Conservation (phyloP, 352 stramenopile genomes). For the Aphanomyces stellatus region DNA sequence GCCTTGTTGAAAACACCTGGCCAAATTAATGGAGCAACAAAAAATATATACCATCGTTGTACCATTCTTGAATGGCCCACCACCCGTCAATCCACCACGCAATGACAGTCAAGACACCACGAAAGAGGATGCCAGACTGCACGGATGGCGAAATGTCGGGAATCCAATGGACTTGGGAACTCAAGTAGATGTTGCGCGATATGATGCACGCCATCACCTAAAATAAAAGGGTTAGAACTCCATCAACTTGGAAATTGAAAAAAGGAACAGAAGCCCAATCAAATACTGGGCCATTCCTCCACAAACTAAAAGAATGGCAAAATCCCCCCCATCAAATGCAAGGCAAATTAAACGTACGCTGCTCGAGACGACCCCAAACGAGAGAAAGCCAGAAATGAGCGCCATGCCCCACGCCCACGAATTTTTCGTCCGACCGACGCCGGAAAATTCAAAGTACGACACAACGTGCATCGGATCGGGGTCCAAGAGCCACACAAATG, state of each 20-base stretch:
- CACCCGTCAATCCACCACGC: constrained; percentile 17
- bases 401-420: constrained; percentile 14
- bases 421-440: constrained; percentile 10
- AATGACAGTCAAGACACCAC: neutral
- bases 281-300: no score
- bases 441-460: neutral
- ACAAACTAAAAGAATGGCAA: no score
- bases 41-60: neutral
- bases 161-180: neutral
- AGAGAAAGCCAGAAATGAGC: neutral
- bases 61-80: constrained; percentile 17
- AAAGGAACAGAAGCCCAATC: no score
- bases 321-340: no score
- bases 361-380: constrained; percentile 6
- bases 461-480: neutral
- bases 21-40: neutral
- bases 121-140: constrained; percentile 3
- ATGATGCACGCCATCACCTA: constrained; percentile 18
- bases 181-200: neutral
- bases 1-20: constrained; percentile 6
- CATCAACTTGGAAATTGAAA: no score
- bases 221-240: no score
- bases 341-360: neutral
- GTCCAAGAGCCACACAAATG: constrained; percentile 5
- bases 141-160: constrained; percentile 15